phyloP scores from a whole-genome alignment of 2,329 filamentous ascomycete genomes.

The Colletotrichum brevisporum region DNA sequence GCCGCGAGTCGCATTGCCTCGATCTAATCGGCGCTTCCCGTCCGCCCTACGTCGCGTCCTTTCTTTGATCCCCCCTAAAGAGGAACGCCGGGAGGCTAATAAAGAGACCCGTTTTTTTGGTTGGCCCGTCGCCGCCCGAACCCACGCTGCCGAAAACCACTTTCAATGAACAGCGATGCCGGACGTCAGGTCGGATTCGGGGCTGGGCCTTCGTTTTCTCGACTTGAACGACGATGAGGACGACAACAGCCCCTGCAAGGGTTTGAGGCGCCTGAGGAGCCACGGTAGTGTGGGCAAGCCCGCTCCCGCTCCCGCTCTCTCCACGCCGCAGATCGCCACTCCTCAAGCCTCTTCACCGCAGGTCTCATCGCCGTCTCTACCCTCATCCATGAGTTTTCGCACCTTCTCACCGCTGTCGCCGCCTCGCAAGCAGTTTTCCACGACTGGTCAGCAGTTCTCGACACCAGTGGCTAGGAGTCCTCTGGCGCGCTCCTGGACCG shows the following conservation, averaged over 20 bases:
- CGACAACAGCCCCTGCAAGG: constrained; percentile 40
- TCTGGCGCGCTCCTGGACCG: constrained; percentile 39
- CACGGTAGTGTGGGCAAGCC: constrained; percentile 26
- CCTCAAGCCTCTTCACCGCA: constrained; percentile 41
- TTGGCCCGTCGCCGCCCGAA: constrained; percentile 36
- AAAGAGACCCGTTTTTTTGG: constrained; percentile 37
- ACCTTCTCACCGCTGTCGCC: constrained; percentile 51
- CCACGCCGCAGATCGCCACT: constrained; percentile 22
- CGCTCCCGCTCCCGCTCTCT: neutral
- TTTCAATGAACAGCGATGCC: constrained; percentile 39
- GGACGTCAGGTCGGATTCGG: constrained; percentile 40
- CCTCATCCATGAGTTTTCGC: constrained; percentile 46
- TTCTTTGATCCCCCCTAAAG: constrained; percentile 23
- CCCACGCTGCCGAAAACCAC: constrained; percentile 22
- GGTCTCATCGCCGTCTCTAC: constrained; percentile 43
- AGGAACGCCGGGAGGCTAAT: constrained; percentile 25
- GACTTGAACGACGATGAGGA: constrained; percentile 39
- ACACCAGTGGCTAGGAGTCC: constrained; percentile 41
- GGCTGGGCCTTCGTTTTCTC: constrained; percentile 41
- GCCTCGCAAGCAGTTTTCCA: constrained; percentile 48
- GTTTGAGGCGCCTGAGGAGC: constrained; percentile 30
- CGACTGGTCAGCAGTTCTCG: constrained; percentile 45
- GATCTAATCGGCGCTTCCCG: constrained; percentile 20
- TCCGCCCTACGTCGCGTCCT: constrained; percentile 24
- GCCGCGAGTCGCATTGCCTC: constrained; percentile 29